These are phyloP conservation scores for Camellia sinensis DNA, from an alignment of 148 eudicot genomes.

Conservation along the genomic window DNA sequence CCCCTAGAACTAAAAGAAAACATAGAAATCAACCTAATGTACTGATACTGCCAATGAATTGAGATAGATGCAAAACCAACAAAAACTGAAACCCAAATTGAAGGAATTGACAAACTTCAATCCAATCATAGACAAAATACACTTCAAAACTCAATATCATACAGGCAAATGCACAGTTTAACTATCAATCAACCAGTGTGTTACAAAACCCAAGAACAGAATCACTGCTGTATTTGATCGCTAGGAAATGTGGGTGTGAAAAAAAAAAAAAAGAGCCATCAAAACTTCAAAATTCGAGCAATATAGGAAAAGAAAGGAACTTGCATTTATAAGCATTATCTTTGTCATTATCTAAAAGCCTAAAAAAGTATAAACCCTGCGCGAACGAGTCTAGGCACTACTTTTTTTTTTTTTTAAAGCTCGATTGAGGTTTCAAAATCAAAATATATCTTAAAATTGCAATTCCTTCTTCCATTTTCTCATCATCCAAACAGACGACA, in stretches of 20 bases:
- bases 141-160: background rate
- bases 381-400: background rate
- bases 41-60: background rate
- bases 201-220: background rate
- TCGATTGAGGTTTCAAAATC: background rate
- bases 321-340: background rate
- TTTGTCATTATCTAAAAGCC: background rate
- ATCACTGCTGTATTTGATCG: background rate
- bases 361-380: background rate
- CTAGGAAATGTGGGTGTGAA: background rate
- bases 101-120: background rate
- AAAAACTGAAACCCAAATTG: background rate
- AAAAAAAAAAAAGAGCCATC: background rate
- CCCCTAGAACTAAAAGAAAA: background rate
- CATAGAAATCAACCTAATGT: background rate
- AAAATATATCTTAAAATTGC: background rate
- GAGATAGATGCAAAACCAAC: background rate
- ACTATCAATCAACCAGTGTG: background rate
- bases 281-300: background rate
- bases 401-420: background rate
- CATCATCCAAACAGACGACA: background rate
- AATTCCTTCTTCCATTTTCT: background rate
- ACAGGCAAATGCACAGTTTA: no score
- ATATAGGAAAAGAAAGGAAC: background rate
- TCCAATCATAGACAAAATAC: background rate